A percentile compares a stretch with the other conserved stretches of the same genome.
Conservation (phyloP, 768 basidiomycete genomes). For the Lentinus tigrinus region DNA sequence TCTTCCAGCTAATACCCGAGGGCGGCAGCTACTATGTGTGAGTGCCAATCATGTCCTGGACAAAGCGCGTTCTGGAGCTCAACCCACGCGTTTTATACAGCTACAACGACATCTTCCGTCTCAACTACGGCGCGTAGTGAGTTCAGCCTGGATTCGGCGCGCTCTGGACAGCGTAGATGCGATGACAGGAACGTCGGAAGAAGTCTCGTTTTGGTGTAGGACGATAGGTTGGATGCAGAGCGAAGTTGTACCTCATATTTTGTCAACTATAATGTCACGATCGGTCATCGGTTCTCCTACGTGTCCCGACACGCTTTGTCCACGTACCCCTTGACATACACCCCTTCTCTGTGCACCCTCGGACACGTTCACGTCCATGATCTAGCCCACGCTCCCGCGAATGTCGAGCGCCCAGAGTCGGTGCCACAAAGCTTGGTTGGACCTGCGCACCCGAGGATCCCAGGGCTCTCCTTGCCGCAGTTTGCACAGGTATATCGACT, state of each 20-base stretch:
- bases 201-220: conserved; percentile 9
- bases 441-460: no score
- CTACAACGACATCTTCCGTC: conserved; percentile 89
- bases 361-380: neutral
- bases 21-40: conserved; percentile 81
- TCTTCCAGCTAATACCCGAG: conserved; percentile 88
- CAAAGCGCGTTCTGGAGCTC: neutral
- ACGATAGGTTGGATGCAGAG: conserved; percentile 6
- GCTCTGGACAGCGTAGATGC: neutral
- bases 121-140: conserved; percentile 58
- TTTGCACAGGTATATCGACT: no score
- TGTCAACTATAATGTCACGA: conserved; percentile 14
- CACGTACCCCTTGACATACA: neutral
- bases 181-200: neutral
- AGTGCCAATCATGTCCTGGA: conserved; percentile 28
- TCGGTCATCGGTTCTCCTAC: neutral
- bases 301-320: neutral
- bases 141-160: neutral
- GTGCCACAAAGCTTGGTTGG: no score
- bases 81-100: conserved; percentile 33
- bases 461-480: no score
- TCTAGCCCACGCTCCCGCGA: neutral
- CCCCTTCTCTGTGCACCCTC: neutral
- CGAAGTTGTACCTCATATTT: conserved; percentile 22
- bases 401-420: neutral